A percentile compares a stretch with the other conserved stretches of the same genome.
phyloP scores from a whole-genome alignment of 768 basidiomycete species.

The Roridomyces roridus region DNA sequence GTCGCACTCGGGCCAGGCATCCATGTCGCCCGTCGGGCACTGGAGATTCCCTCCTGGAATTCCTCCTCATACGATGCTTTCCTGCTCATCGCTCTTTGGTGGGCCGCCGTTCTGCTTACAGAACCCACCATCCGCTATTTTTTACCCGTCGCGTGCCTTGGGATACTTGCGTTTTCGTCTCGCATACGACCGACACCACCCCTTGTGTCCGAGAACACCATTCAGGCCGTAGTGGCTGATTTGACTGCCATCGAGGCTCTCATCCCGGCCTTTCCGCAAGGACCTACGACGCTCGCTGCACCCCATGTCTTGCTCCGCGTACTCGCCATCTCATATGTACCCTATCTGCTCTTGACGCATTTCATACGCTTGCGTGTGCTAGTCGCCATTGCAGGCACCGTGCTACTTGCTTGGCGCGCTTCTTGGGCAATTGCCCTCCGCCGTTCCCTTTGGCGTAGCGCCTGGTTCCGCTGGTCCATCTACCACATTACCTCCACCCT shows the following conservation, averaged over 20 bases:
- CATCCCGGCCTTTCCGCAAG: constrained; percentile 48
- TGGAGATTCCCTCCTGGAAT: constrained; percentile 67
- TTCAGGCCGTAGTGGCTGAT: constrained; percentile 66
- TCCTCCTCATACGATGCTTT: constrained; percentile 65
- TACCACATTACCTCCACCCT: constrained; percentile 60
- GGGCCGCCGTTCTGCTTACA: constrained; percentile 73
- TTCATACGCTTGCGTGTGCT: constrained; percentile 67
- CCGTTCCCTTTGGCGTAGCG: constrained; percentile 63
- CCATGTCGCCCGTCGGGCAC: constrained; percentile 43
- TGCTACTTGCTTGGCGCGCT: constrained; percentile 67
- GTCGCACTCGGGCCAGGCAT: constrained; percentile 66
- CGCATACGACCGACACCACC: constrained; percentile 27
- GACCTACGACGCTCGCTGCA: constrained; percentile 36
- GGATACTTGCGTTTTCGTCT: constrained; percentile 34
- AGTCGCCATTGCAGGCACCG: constrained; percentile 62
- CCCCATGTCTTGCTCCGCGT: constrained; percentile 56
- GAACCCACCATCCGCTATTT: constrained; percentile 58
- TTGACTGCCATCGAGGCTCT: constrained; percentile 68
- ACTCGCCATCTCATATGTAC: constrained; percentile 60
- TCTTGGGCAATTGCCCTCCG: constrained; percentile 68
- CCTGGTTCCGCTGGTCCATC: constrained; percentile 68
- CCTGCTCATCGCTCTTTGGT: constrained; percentile 76
- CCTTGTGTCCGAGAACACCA: constrained; percentile 58
- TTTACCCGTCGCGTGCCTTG: constrained; percentile 56
- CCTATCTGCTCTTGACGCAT: constrained; percentile 71